Evolutionary conservation across 441 rosid genomes (phyloP).

Genomic region (Pelargonium fulgidum): DNA sequence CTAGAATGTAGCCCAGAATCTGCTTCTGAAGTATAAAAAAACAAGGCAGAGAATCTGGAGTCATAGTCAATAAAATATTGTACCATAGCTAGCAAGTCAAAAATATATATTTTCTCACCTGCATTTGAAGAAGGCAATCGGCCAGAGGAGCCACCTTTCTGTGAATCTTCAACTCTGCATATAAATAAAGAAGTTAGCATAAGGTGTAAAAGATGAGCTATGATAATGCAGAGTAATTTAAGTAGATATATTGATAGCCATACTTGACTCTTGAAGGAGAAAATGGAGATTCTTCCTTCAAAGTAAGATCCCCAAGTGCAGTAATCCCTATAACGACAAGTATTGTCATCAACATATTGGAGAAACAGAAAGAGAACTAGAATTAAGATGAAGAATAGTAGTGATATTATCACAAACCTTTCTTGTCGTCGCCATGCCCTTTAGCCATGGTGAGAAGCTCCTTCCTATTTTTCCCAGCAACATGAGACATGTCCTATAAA

Average conservation of each 20-base stretch:
- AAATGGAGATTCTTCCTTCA: constrained; percentile 44
- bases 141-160: constrained; percentile 49
- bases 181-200: constrained; percentile 26
- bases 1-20: constrained; percentile 33
- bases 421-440: constrained; percentile 39
- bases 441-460: constrained; percentile 89
- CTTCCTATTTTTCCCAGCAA: constrained; percentile 74
- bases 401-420: constrained; percentile 38
- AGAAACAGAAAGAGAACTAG: background rate
- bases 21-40: constrained; percentile 28
- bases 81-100: constrained; percentile 10
- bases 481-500: constrained; percentile 43
- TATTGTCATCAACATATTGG: background rate
- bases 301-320: constrained; percentile 34
- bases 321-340: constrained; percentile 36
- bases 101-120: constrained; percentile 25
- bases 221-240: background rate
- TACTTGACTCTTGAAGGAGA: constrained; percentile 66
- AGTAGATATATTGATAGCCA: constrained; percentile 9
- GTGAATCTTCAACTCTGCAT: constrained; percentile 67
- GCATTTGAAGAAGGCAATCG: constrained; percentile 35
- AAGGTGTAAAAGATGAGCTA: constrained; percentile 10
- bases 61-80: background rate
- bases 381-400: constrained; percentile 8
- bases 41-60: constrained; percentile 17